These are phyloP conservation scores for Raddia distichophylla DNA, from an alignment of 176 grass and related monocot species.

Conservation along the genomic window DNA sequence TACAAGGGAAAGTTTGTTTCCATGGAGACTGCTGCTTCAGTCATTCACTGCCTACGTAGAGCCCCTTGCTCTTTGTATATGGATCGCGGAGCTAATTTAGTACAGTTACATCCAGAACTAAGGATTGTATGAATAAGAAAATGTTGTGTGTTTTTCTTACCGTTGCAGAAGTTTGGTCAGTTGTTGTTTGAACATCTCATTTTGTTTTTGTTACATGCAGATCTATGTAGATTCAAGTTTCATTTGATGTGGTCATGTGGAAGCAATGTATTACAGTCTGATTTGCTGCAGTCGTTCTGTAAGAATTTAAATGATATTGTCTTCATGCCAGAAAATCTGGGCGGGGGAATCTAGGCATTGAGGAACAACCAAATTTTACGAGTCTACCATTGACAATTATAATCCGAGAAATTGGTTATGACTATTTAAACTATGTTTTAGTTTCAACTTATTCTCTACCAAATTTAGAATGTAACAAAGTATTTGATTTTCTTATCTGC, in stretches of 20 bases:
- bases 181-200: not conserved
- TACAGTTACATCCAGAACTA: constrained; percentile 36
- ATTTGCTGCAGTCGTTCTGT: not conserved
- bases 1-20: not conserved
- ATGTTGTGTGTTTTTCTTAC: not conserved
- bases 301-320: no score
- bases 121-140: constrained; percentile 36
- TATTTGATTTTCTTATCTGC: no score
- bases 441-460: no score
- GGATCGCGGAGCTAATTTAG: constrained; percentile 19
- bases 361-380: no score
- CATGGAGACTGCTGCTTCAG: not conserved
- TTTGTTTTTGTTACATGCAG: not conserved
- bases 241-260: not conserved
- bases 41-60: not conserved
- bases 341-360: no score
- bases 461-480: no score
- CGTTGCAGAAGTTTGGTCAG: not conserved
- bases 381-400: no score
- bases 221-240: not conserved
- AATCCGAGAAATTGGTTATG: no score
- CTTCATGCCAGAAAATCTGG: no score
- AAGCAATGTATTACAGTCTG: not conserved
- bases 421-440: no score
- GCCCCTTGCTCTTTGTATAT: not conserved